Base-by-base conservation (phyloP, 2,329 filamentous ascomycete species). In the Botrytis squamosa region DNA sequence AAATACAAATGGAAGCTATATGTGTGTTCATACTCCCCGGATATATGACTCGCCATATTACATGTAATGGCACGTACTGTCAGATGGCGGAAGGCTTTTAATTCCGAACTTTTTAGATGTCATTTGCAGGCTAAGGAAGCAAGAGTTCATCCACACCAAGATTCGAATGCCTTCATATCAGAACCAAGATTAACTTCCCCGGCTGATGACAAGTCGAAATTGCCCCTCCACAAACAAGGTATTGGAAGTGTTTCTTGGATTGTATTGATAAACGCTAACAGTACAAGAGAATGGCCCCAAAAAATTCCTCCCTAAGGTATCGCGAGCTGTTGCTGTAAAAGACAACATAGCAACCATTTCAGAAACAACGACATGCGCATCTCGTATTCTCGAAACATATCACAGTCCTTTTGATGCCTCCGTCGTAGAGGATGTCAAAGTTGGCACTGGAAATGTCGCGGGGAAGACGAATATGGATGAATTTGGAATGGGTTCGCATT, bases 381-480 rank as follows among this genome's bases (percentile, higher is more conserved):
- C 95, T 3, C 84, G 84, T 33, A 92, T 94, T 72, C 88, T 98
- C 59, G 81, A 85, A n/a, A 85, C 85, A 75, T 93, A 95, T 82
- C 84, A 82, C 52, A 94, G 92, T 75, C 93, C 95, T 6, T 95
- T 92, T 82, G 89, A 95, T 81, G 94, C 95, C 29, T 95, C 93
- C 14, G 90, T 98, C 29, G 89, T 97, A 49, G 84, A 86, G 70
- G 88, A 91, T 78, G 86, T 98, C 49, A 87, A 88, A 73, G 81
- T 84, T 42, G 86, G 88, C 8, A 92, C 91, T 60, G 90, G 89
- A 9, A 82, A 8, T 36, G n/a, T 87, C 9, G 82, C 95, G 2
- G 92, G 92, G 10, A 97, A 97, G 83, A 95, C 94, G 3, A 97
- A 97, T 81, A 90, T 98, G 86, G 96, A 98, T 83, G 96, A 97